Percentiles rank a stretch among this genome's conserved stretches.
These are phyloP conservation scores for Viola pubescens DNA, from an alignment of 441 rosid genomes.

Conservation along the genomic window DNA sequence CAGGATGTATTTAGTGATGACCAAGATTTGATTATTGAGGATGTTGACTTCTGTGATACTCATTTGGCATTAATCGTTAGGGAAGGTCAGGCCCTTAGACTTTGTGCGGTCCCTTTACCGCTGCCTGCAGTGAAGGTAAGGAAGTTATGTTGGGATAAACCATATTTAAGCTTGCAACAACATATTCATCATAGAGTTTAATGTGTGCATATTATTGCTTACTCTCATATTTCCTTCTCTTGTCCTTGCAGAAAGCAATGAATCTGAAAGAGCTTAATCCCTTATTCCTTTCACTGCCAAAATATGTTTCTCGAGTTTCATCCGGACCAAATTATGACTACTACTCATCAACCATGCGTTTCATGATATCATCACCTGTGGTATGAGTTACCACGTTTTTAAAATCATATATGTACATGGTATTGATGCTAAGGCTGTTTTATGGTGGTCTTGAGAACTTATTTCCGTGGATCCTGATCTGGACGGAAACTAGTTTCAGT, in stretches of 20 bases:
- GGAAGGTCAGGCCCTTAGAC: slow-evolving; percentile 43
- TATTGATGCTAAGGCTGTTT: no score
- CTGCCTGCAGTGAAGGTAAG: slow-evolving; percentile 51
- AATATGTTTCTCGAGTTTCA: slow-evolving; percentile 56
- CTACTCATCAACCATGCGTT: slow-evolving; percentile 68
- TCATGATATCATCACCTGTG: slow-evolving; percentile 86
- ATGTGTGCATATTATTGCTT: slow-evolving; percentile 13
- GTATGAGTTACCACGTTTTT: slow-evolving; percentile 27
- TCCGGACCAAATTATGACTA: slow-evolving; percentile 91
- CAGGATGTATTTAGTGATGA: slow-evolving; percentile 59
- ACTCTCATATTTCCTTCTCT: slow-evolving; percentile 16
- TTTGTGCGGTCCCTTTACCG: slow-evolving; percentile 77
- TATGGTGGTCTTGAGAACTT: no score
- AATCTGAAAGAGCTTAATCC: slow-evolving; percentile 62
- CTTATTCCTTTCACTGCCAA: slow-evolving; percentile 74
- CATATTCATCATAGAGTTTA: slow-evolving; percentile 4
- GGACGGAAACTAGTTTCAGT: not conserved
- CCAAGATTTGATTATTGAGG: slow-evolving; percentile 50
- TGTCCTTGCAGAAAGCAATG: slow-evolving; percentile 39
- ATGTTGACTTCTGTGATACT: slow-evolving; percentile 80
- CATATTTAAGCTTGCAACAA: not conserved
- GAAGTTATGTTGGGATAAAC: not conserved
- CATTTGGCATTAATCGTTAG: slow-evolving; percentile 54
- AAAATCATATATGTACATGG: not conserved
- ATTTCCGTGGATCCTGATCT: not conserved